These are phyloP conservation scores for Nannochloropsis oceanica DNA, from an alignment of 108 stramenopile species.

Conservation along the genomic window DNA sequence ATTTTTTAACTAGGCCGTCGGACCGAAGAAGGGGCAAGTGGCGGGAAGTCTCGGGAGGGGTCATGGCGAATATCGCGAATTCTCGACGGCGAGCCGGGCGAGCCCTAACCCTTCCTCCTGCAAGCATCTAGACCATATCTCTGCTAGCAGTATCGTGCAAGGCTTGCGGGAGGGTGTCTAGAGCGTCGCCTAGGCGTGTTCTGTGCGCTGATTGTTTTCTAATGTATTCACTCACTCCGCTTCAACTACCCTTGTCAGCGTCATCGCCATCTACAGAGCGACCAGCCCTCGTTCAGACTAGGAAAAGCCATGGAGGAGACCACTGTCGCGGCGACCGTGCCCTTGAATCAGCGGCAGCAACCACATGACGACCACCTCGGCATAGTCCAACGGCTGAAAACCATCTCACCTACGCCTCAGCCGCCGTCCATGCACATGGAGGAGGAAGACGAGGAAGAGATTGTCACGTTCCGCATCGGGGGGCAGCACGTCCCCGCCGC, in stretches of 20 bases:
- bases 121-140: too few relatives aligned
- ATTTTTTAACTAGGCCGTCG: too few relatives aligned
- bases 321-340: not conserved
- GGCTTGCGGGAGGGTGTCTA: too few relatives aligned
- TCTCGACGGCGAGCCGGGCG: too few relatives aligned
- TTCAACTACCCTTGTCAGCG: not conserved
- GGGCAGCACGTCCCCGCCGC: not conserved
- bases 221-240: not conserved
- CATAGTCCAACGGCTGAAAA: not conserved
- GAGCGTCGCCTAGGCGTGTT: too few relatives aligned
- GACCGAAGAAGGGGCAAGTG: too few relatives aligned
- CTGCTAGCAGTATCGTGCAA: too few relatives aligned
- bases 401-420: not conserved
- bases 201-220: not conserved
- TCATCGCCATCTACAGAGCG: too few relatives aligned
- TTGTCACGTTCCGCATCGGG: not conserved
- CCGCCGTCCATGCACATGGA: not conserved
- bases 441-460: not conserved
- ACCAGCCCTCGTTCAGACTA: too few relatives aligned
- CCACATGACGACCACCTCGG: not conserved
- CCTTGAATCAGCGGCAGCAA: not conserved
- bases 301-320: not conserved
- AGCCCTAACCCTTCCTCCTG: too few relatives aligned
- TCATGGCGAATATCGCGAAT: too few relatives aligned
- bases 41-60: too few relatives aligned